Evolutionary conservation across 768 basidiomycete species (phyloP).

Genomic region (Agaricus sinodeliciosus): DNA sequence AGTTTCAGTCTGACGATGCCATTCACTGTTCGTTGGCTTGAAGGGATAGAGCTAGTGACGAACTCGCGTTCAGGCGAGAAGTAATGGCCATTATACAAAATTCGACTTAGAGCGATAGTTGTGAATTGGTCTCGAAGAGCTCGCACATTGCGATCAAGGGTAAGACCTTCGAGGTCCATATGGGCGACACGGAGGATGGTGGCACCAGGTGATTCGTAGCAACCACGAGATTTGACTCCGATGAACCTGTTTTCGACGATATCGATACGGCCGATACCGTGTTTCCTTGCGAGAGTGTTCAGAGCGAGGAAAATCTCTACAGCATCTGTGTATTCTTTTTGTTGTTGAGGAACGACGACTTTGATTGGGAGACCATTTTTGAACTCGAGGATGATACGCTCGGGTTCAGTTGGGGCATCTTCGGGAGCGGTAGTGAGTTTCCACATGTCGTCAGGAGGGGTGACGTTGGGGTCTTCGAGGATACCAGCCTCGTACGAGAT

Average conservation of each 20-base stretch:
- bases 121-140: conserved; percentile 92
- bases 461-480: conserved; percentile 92
- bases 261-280: conserved; percentile 95
- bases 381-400: conserved; percentile 83
- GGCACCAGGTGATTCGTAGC: conserved; percentile 96
- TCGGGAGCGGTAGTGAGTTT: conserved; percentile 87
- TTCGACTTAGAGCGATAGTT: conserved; percentile 82
- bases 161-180: conserved; percentile 94
- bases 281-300: conserved; percentile 88
- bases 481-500: conserved; percentile 99
- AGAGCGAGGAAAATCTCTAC: conserved; percentile 92
- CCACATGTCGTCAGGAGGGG: conserved; percentile 98
- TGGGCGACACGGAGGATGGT: conserved; percentile 95
- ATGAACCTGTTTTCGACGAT: conserved; percentile 99
- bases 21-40: conserved; percentile 95
- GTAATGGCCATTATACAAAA: conserved; percentile 98
- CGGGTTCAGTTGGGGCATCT: conserved; percentile 71
- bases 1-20: conserved; percentile 86
- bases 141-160: conserved; percentile 96
- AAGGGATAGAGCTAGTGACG: conserved; percentile 81
- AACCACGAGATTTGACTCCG: conserved; percentile 98
- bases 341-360: conserved; percentile 51
- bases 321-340: conserved; percentile 73
- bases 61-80: conserved; percentile 99
- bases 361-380: conserved; percentile 81